phyloP scores from a whole-genome alignment of 139 green algal genomes.

The Auxenochlorella pyrenoidosa region DNA sequence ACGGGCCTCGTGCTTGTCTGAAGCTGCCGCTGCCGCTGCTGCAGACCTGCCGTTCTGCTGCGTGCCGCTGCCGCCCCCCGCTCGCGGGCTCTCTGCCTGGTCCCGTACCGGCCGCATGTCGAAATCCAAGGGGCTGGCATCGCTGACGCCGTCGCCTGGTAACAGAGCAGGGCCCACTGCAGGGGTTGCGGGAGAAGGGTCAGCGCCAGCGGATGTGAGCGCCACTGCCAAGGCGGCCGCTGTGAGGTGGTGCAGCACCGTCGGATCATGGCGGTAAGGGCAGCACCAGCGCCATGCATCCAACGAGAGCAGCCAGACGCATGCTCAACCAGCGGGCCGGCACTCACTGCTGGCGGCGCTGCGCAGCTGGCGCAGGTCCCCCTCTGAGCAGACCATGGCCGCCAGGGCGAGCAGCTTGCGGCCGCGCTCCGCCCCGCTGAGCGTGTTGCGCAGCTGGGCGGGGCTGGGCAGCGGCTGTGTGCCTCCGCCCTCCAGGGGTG shows the following conservation, averaged over 20 bases:
- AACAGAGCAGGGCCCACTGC: too few species aligned
- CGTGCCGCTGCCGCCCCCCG: not conserved
- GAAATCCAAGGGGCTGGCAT: not conserved
- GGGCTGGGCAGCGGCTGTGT: not conserved
- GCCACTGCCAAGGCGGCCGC: too few species aligned
- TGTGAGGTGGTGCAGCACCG: too few species aligned
- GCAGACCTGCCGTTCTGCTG: not conserved
- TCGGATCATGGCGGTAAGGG: too few species aligned
- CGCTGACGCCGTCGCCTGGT: too few species aligned
- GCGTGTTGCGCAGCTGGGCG: not conserved
- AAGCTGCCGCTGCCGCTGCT: not conserved
- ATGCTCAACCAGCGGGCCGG: too few species aligned
- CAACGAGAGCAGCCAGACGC: too few species aligned
- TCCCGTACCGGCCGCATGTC: slow-evolving; percentile 29
- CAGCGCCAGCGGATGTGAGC: not conserved
- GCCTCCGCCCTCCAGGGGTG: not conserved
- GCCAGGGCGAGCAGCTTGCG: slow-evolving; percentile 15
- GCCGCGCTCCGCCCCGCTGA: slow-evolving; percentile 3
- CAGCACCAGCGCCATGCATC: too few species aligned
- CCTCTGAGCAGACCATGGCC: slow-evolving; percentile 4
- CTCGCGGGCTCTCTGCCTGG: not conserved
- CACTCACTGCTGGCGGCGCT: not conserved
- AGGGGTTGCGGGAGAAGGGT: not conserved
- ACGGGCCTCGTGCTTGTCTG: not conserved
- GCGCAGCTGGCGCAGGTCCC: not conserved